These are phyloP conservation scores for Cadophora sp. DNA, from an alignment of 2,329 filamentous ascomycete genomes.

Conservation along the genomic window DNA sequence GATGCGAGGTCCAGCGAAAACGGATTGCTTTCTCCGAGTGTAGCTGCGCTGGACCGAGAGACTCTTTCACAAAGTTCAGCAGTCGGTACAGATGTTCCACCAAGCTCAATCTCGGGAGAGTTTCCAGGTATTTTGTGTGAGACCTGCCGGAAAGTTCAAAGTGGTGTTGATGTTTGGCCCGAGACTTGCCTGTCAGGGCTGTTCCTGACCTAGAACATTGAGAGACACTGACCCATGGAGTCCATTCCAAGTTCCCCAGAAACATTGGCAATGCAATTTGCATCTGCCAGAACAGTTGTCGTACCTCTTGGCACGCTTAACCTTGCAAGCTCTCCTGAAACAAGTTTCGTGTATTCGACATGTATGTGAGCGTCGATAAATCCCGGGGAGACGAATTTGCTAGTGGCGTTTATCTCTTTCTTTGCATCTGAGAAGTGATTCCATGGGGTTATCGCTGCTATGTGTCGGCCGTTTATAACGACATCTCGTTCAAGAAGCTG, in stretches of 20 bases:
- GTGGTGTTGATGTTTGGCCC: slow-evolving; percentile 31
- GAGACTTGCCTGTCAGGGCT: slow-evolving; percentile 12
- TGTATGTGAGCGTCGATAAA: too few relatives aligned
- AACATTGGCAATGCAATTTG: slow-evolving; percentile 27
- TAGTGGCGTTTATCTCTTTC: too few relatives aligned
- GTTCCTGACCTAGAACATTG: too few relatives aligned
- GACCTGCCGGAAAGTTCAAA: slow-evolving; percentile 36
- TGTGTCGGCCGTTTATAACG: too few relatives aligned
- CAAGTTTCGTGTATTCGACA: slow-evolving; percentile 38
- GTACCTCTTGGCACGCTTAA: slow-evolving; percentile 38
- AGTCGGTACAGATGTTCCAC: slow-evolving; percentile 32
- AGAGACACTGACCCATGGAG: slow-evolving; percentile 32
- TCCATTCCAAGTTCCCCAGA: slow-evolving; percentile 38
- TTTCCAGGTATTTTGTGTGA: slow-evolving; percentile 40
- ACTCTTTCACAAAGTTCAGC: slow-evolving; percentile 36
- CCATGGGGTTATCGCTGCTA: too few relatives aligned
- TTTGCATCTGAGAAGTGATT: too few relatives aligned
- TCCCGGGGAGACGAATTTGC: too few relatives aligned
- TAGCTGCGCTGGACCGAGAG: slow-evolving; percentile 33
- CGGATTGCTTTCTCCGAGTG: slow-evolving; percentile 37
- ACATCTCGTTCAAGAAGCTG: too few relatives aligned
- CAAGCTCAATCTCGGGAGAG: slow-evolving; percentile 37
- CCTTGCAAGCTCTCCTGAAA: slow-evolving; percentile 33
- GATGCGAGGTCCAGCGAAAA: slow-evolving; percentile 39
- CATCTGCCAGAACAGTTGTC: slow-evolving; percentile 35